Evolutionary conservation across 2,329 filamentous ascomycete genomes (phyloP).

Genomic region (Sclerotinia sclerotiorum): DNA sequence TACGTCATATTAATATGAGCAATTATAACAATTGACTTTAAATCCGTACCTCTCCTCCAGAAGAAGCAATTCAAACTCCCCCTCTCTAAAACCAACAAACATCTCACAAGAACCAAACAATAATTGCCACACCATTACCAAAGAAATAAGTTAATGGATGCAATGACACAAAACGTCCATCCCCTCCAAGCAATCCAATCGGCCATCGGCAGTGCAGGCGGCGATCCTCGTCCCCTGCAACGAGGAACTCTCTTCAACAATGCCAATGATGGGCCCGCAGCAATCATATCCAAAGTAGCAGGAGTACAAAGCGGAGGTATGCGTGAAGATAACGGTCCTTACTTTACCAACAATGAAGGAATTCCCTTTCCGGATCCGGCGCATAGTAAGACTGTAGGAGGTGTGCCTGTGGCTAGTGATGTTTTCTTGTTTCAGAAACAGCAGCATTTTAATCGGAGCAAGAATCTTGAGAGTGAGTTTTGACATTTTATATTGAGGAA

Average conservation of each 20-base stretch:
- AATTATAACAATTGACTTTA: not conserved
- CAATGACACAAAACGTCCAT: constrained; percentile 25
- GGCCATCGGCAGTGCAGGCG: constrained; percentile 16
- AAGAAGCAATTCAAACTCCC: not conserved
- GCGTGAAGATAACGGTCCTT: constrained; percentile 23
- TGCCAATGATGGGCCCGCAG: constrained; percentile 22
- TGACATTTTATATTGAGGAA: no score
- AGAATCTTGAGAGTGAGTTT: constrained; percentile 9
- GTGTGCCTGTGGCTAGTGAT: constrained; percentile 22
- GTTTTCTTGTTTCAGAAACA: constrained; percentile 22
- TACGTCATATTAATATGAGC: not conserved
- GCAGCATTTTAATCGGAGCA: constrained; percentile 20
- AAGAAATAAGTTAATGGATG: not conserved
- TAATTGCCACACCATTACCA: not conserved
- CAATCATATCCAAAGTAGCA: constrained; percentile 22
- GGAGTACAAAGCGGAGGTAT: constrained; percentile 19
- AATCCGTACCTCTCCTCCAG: not conserved
- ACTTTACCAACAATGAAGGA: constrained; percentile 24
- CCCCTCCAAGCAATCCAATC: constrained; percentile 23
- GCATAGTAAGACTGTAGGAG: constrained; percentile 22
- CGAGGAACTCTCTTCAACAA: constrained; percentile 17
- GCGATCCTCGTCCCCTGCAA: constrained; percentile 20
- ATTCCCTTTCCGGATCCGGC: constrained; percentile 24
- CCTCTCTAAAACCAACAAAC: not conserved
- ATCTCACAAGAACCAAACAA: not conserved